Evolutionary conservation across 352 stramenopile species (phyloP), one percentile per base, ranked within the genome.

Genomic region (Vaucheria bursata): DNA sequence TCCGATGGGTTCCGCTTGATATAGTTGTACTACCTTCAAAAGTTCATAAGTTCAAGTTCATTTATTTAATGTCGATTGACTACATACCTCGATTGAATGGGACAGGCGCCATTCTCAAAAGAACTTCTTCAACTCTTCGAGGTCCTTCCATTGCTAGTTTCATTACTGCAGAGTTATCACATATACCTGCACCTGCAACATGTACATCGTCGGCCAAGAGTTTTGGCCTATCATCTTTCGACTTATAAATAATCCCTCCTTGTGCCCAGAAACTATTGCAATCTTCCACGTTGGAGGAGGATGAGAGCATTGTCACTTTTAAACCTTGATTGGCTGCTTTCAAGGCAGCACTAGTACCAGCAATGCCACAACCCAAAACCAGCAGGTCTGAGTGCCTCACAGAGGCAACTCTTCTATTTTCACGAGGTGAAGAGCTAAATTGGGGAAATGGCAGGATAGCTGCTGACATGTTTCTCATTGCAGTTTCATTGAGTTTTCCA

Each of bases 251-350:
- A 78, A 97, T 96, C 1, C 93, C 93, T 33, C 93, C 93, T 80
- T 97, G 93, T 1, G 93, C 93, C 87, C 92, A 97, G 78, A 92
- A 97, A 0, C 90, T 96, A 74, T 96, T 96, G 83, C 92, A 96
- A 84, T 97, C 89, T 79, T 89, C 87, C 12, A 86, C 85, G 75
- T 94, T 84, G 52, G 89, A 76, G 0, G 89, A 87, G 4, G 89
- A 87, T 8, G 88, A 82, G 29, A 94, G 76, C 86, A 94, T 91
- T 0, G 88, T 91, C n/a, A 94, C 89, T 33, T 87, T 87, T 66
- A 94, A 52, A 33, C 89, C 89, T 25, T 87, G 82, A 38, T 90
- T 87, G 1, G 89, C 89, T 7, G 91, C 84, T n/a, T 89, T 88
- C 33, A 94, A 84, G 31, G 89, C 89, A 1, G 89, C 85, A 4